Percentiles rank a stretch among this genome's conserved stretches.
Conservation (phyloP, 2,329 filamentous ascomycete species). For the Fusarium subtropicale region DNA sequence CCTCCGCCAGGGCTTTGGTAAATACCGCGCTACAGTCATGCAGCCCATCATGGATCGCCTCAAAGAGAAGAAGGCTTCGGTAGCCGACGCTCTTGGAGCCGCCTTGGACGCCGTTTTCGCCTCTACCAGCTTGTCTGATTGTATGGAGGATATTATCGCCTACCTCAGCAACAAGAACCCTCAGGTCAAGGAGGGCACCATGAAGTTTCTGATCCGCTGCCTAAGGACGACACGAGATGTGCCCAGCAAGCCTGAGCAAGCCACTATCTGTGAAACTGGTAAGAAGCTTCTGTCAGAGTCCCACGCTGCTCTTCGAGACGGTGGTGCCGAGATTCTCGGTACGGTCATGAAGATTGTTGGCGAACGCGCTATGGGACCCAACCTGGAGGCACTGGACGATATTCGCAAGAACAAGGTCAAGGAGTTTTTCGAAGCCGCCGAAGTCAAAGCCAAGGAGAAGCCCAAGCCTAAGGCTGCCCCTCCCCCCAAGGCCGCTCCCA, state of each 20-base stretch:
- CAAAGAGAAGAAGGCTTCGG: slow-evolving; percentile 95
- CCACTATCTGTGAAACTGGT: slow-evolving; percentile 84
- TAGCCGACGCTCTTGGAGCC: slow-evolving; percentile 87
- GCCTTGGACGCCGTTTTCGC: slow-evolving; percentile 79
- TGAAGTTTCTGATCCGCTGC: slow-evolving; percentile 92
- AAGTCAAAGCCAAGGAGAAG: slow-evolving; percentile 69
- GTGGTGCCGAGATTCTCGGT: slow-evolving; percentile 90
- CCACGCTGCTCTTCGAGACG: slow-evolving; percentile 84
- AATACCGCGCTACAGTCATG: slow-evolving; percentile 84
- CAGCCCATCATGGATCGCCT: slow-evolving; percentile 92
- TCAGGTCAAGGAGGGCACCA: slow-evolving; percentile 94
- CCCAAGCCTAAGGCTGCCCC: slow-evolving; percentile 79
- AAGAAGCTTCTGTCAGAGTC: slow-evolving; percentile 94
- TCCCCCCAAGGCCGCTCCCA: slow-evolving; percentile 64
- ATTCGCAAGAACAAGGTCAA: slow-evolving; percentile 96
- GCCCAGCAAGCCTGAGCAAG: slow-evolving; percentile 85
- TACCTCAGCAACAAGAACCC: slow-evolving; percentile 95
- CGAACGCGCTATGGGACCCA: slow-evolving; percentile 92
- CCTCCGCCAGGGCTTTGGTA: slow-evolving; percentile 79
- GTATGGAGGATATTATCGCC: slow-evolving; percentile 88
- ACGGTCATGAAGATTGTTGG: slow-evolving; percentile 99
- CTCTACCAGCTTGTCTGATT: slow-evolving; percentile 80
- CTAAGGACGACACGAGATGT: slow-evolving; percentile 85
- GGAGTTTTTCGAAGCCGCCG: slow-evolving; percentile 80
- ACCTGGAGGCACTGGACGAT: slow-evolving; percentile 92